phyloP scores from a whole-genome alignment of 306 rosid genomes.

The Vicia sativa region DNA sequence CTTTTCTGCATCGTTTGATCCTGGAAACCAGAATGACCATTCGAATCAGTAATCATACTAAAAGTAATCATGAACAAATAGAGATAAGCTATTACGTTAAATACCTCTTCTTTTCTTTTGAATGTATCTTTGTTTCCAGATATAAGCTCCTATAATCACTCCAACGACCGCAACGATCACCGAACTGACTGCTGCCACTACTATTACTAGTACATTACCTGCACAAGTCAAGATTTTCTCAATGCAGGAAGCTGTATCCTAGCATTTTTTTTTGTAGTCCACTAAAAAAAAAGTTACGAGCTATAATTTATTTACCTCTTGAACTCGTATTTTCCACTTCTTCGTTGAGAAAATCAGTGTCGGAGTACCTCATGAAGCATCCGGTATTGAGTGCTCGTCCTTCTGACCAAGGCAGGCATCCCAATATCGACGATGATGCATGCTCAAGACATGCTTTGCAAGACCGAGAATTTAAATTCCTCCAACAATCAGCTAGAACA shows the following conservation, averaged over 20 bases:
- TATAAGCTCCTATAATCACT: constrained; percentile 53
- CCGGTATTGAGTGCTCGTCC: constrained; percentile 81
- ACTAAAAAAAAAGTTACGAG: neutral
- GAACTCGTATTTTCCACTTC: constrained; percentile 48
- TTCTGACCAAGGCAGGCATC: constrained; percentile 81
- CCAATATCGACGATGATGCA: constrained; percentile 61
- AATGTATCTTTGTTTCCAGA: constrained; percentile 76
- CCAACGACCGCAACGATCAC: constrained; percentile 59
- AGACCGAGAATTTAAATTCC: constrained; percentile 61
- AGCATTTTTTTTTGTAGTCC: constrained; percentile 8
- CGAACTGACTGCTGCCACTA: constrained; percentile 66
- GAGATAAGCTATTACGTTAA: neutral
- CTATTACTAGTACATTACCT: constrained; percentile 59
- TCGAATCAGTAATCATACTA: constrained; percentile 27
- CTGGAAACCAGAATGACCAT: constrained; percentile 40
- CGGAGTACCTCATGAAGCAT: constrained; percentile 91
- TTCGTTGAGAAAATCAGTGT: constrained; percentile 74
- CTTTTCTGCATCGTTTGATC: constrained; percentile 71
- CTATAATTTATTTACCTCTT: constrained; percentile 47
- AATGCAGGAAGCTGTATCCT: constrained; percentile 22
- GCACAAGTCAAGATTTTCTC: constrained; percentile 41
- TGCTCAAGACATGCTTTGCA: constrained; percentile 75
- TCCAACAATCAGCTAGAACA: constrained; percentile 89
- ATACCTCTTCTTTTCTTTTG: constrained; percentile 87
- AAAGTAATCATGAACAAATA: neutral